A percentile compares a stretch with the other conserved stretches of the same genome.
Conservation (phyloP, 2,329 filamentous ascomycete genomes). For the Pseudogymnoascus sp. region DNA sequence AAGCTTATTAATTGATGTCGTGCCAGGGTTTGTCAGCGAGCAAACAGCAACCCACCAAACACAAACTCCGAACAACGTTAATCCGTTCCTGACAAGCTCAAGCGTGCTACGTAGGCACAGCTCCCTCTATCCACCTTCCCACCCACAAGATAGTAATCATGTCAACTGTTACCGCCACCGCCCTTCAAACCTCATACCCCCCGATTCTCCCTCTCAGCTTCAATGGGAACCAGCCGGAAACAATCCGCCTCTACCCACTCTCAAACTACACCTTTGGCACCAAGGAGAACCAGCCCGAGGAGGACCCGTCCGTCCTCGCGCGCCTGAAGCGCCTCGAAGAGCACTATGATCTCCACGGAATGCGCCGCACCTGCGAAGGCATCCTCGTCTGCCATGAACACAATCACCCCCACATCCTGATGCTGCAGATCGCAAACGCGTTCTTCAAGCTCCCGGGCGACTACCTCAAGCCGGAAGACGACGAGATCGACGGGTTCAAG, state of each 20-base stretch:
- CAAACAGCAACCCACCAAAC: not conserved
- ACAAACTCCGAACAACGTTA: not conserved
- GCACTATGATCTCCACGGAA: slow-evolving; percentile 84
- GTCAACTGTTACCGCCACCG: slow-evolving; percentile 74
- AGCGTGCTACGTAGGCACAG: not conserved
- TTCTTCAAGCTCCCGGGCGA: slow-evolving; percentile 99
- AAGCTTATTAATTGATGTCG: not conserved
- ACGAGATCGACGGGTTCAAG: slow-evolving; percentile 95
- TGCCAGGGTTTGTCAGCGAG: not conserved
- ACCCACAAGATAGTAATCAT: slow-evolving; percentile 39
- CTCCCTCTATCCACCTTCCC: slow-evolving; percentile 7
- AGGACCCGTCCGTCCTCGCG: slow-evolving; percentile 90
- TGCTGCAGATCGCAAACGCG: slow-evolving; percentile 98
- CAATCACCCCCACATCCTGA: slow-evolving; percentile 96
- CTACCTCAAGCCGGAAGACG: slow-evolving; percentile 81
- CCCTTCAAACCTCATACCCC: slow-evolving; percentile 69
- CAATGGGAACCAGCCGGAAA: slow-evolving; percentile 79
- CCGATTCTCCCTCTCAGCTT: slow-evolving; percentile 76
- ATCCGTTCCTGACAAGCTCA: slow-evolving; percentile 8
- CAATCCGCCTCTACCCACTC: slow-evolving; percentile 85
- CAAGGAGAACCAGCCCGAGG: slow-evolving; percentile 96
- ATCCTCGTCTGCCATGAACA: slow-evolving; percentile 97
- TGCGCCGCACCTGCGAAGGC: slow-evolving; percentile 95
- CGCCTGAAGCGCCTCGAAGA: slow-evolving; percentile 91
- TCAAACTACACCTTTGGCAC: slow-evolving; percentile 99